Evolutionary conservation across 129 eudicot genomes (phyloP).

Genomic region (Glebionis coronaria): DNA sequence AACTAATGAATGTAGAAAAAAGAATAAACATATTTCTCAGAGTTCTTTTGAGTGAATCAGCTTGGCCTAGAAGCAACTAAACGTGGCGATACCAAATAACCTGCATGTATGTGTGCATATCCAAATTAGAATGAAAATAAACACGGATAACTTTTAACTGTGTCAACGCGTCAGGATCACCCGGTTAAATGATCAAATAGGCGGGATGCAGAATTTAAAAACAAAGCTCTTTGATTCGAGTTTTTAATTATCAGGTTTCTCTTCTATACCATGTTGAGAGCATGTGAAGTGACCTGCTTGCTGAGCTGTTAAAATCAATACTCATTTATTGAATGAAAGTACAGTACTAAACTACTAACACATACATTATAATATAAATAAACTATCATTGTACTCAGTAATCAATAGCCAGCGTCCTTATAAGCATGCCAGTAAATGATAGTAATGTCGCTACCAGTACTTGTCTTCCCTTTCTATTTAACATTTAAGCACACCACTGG

Average conservation of each 20-base stretch:
- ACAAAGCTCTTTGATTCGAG: no score
- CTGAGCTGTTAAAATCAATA: slow-evolving; percentile 12
- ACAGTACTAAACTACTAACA: neutral
- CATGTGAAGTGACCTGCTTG: neutral
- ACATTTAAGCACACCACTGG: slow-evolving; percentile 8
- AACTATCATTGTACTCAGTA: neutral
- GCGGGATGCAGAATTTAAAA: no score
- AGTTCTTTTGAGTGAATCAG: no score
- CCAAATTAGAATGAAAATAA: neutral
- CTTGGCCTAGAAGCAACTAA: no score
- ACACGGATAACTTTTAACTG: neutral
- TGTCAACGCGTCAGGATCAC: neutral
- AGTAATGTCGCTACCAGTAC: slow-evolving; percentile 20
- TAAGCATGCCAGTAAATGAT: slow-evolving; percentile 17
- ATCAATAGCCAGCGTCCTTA: slow-evolving; percentile 10
- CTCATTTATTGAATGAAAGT: neutral
- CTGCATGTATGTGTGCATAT: no score
- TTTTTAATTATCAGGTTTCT: neutral
- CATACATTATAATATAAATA: neutral
- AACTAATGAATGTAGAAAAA: no score
- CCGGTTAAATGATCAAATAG: no score
- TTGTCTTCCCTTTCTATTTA: slow-evolving; percentile 6
- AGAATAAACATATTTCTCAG: no score
- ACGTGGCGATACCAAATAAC: no score
- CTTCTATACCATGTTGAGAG: neutral